Percentiles rank a stretch among this genome's conserved stretches.
These are phyloP conservation scores for Candida tallmaniae DNA, from an alignment of 805 yeast genomes.

Conservation along the genomic window DNA sequence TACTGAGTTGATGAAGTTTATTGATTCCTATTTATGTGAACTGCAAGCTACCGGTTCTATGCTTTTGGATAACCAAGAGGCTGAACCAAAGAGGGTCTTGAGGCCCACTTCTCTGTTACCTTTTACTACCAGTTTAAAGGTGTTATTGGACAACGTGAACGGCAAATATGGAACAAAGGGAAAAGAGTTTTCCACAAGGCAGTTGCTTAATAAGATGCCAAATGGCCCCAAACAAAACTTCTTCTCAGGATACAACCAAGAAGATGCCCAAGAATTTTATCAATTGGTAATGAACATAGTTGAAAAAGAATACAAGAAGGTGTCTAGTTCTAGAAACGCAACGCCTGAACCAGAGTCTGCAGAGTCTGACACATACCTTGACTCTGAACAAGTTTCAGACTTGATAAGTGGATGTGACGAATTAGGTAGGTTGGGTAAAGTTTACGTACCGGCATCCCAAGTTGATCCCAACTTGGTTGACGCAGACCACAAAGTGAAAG, in stretches of 20 bases:
- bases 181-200: conserved; percentile 59
- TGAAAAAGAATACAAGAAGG: conserved; percentile 51
- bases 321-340: conserved; percentile 15
- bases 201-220: conserved; percentile 61
- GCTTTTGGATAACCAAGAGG: conserved; percentile 2
- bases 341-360: conserved; percentile 20
- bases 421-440: conserved; percentile 58
- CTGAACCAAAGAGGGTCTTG: conserved; percentile 12
- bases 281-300: conserved; percentile 68
- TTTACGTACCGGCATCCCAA: conserved; percentile 68
- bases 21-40: conserved; percentile 37
- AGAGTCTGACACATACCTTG: conserved; percentile 14
- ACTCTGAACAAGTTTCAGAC: conserved; percentile 19
- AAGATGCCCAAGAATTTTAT: conserved; percentile 95
- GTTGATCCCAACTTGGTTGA: conserved; percentile 64
- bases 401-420: conserved; percentile 36
- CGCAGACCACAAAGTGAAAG: conserved; percentile 41
- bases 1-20: conserved; percentile 50
- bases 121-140: conserved; percentile 53
- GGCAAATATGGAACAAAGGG: conserved; percentile 48
- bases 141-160: conserved; percentile 53
- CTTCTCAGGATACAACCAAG: conserved; percentile 83
- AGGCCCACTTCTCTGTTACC: conserved; percentile 25
- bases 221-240: conserved; percentile 76
- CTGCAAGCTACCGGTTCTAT: conserved; percentile 9